Conservation (phyloP, 768 basidiomycete genomes). For the Kwoniella sp. region DNA sequence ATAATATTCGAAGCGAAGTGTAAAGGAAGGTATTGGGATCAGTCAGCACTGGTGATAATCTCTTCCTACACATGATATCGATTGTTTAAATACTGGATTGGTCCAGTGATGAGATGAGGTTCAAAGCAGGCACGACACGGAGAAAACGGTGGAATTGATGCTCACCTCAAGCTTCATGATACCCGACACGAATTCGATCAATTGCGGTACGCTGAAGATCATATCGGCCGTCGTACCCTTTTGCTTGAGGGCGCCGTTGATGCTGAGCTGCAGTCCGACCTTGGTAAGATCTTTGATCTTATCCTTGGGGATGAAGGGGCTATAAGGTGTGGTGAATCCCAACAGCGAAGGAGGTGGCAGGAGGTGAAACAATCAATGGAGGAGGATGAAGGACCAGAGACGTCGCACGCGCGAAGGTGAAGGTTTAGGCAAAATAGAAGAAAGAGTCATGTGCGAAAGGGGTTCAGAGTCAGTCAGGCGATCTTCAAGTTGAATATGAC, state of each 20-base stretch:
- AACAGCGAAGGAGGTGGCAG: too few relatives aligned
- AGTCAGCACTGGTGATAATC: too few relatives aligned
- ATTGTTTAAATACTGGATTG: too few relatives aligned
- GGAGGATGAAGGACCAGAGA: not conserved
- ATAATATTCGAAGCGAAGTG: too few relatives aligned
- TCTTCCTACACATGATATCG: too few relatives aligned
- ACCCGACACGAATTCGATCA: conserved; percentile 87
- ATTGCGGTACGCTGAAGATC: conserved; percentile 84
- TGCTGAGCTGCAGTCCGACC: conserved; percentile 74
- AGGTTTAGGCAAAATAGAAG: too few relatives aligned
- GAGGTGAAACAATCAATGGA: too few relatives aligned
- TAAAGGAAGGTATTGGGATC: too few relatives aligned
- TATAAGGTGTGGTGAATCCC: conserved; percentile 46
- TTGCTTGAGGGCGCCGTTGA: conserved; percentile 82
- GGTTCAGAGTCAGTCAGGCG: not conserved
- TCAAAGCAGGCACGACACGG: conserved; percentile 11
- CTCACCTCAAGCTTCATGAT: conserved; percentile 95
- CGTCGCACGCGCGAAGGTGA: too few relatives aligned
- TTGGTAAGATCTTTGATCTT: conserved; percentile 71
- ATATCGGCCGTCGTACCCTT: conserved; percentile 82
- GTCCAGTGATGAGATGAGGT: too few relatives aligned
- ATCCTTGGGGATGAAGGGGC: conserved; percentile 78
- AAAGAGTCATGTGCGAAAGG: too few relatives aligned
- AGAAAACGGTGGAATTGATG: too few relatives aligned
- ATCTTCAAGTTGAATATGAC: not conserved